Base-by-base conservation (phyloP, 2,329 filamentous ascomycete genomes). In the Aspergillus ochraceus region DNA sequence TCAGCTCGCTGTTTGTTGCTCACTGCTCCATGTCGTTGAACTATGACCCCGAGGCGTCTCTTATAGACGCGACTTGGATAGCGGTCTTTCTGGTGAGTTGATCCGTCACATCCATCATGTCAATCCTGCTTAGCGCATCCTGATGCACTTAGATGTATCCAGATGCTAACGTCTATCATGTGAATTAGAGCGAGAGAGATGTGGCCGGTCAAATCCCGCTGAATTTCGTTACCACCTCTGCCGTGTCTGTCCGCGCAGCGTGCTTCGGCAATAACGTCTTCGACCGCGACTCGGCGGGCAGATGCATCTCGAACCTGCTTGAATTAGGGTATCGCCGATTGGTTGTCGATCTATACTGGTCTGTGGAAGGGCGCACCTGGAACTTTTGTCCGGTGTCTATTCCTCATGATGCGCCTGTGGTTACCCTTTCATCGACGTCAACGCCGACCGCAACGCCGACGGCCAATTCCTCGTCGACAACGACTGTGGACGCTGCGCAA, bases 271-370 rank as follows among this genome's bases (percentile, higher is more conserved):
- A 80, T 57, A 75, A 78, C 6, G 73, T 78, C n/a, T 89, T 84
- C 70, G 81, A 85, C 63, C 78, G 82, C 66, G 71, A 76, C 29
- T 77, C 78, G 3, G 79, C 81, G 17, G 76, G 77, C 42, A 80
- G 77, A 70, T 90, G 87, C 72, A 75, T 89, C 39, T 88, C 86
- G 4, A 88, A 88, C 70, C 77, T 90, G 1, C 75, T 90, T 29
- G 81, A 82, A 0, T 74, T 82, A n/a, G 85, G 85, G 5, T 88
- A 86, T 66, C 79, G 81, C 45, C 79, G 83, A 49, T 79, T 88
- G 50, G 74, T 83, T 49, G 72, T 88, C 29, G 87, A 90, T 70
- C 66, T 88, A 12, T 89, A 87, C 67, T 90, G 87, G 87, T 86
- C 88, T 63, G 68, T 79, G 24, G 77, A 74, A 30, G 78, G 81